A percentile compares a stretch with the other conserved stretches of the same genome.
Evolutionary conservation across 371 early-diverging fungal genomes (phyloP).

Genomic region (Nosema muscidifuracis): DNA sequence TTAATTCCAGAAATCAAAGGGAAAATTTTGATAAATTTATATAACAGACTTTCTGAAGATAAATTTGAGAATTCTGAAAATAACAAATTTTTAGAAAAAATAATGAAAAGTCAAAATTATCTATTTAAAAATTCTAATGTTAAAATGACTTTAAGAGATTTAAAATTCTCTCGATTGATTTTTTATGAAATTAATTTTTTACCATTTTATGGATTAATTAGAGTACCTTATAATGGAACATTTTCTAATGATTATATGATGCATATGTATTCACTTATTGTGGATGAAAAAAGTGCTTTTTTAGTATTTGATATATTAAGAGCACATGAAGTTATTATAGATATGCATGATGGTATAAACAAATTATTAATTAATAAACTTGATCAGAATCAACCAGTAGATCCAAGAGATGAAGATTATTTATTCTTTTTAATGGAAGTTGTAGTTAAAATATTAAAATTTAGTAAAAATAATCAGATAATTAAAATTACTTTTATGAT

Average conservation of each 20-base stretch:
- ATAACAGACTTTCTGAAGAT: constrained; percentile 4
- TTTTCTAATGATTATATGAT: constrained; percentile 42
- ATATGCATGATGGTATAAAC: constrained; percentile 36
- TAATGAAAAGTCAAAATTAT: background rate
- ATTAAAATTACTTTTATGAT: constrained; percentile 36
- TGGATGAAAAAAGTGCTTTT: constrained; percentile 20
- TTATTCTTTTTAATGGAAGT: constrained; percentile 36
- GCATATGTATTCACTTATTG: constrained; percentile 47
- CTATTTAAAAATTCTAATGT: background rate
- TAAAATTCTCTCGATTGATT: constrained; percentile 29
- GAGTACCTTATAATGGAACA: background rate
- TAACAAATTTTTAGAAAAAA: background rate
- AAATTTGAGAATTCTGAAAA: background rate
- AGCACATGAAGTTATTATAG: constrained; percentile 7
- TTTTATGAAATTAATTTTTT: constrained; percentile 46
- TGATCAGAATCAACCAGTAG: constrained; percentile 25
- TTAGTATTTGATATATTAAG: constrained; percentile 28
- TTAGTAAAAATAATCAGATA: background rate
- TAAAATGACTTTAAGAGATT: background rate
- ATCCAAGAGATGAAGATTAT: constrained; percentile 39
- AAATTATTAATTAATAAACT: constrained; percentile 8
- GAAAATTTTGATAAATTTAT: constrained; percentile 30
- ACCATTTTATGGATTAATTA: constrained; percentile 12
- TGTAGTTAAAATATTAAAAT: constrained; percentile 36
- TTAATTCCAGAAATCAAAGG: constrained; percentile 33